Percentiles rank a stretch among this genome's conserved stretches.
These are phyloP conservation scores for Bruguiera sexangula DNA, from an alignment of 345 rosid genomes.

Conservation along the genomic window DNA sequence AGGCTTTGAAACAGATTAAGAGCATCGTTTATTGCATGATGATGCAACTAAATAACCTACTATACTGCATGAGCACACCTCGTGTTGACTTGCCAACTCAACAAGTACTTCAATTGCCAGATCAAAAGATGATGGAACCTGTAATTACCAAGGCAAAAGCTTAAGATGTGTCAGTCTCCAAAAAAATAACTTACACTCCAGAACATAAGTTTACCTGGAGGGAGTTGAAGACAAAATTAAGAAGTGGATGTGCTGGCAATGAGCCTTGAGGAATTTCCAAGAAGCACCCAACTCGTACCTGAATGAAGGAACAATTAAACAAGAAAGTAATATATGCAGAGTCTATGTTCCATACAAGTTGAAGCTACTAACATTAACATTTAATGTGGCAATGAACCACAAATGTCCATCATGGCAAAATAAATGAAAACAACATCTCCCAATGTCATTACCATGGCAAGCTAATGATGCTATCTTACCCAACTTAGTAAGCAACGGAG, in stretches of 20 bases:
- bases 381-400: no score
- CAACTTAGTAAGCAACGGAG: constrained; percentile 92
- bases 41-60: not conserved
- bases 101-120: constrained; percentile 84
- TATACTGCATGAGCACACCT: constrained; percentile 45
- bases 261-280: constrained; percentile 77
- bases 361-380: not conserved
- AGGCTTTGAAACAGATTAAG: not conserved
- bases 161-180: not conserved
- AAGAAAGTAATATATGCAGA: not conserved
- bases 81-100: constrained; percentile 84
- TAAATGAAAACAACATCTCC: not conserved
- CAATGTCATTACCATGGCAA: not conserved
- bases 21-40: not conserved
- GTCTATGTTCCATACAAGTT: not conserved
- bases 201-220: constrained; percentile 51
- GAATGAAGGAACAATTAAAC: constrained; percentile 18
- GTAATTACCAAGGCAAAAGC: constrained; percentile 17
- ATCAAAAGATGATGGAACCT: constrained; percentile 81
- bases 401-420: not conserved
- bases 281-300: constrained; percentile 97
- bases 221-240: constrained; percentile 67
- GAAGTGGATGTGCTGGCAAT: constrained; percentile 75
- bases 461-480: constrained; percentile 48
- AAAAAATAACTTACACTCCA: constrained; percentile 11